Evolutionary conservation across 371 early-diverging fungal genomes (phyloP), one percentile per base, ranked within the genome.

Genomic region (Cokeromyces recurvatus): DNA sequence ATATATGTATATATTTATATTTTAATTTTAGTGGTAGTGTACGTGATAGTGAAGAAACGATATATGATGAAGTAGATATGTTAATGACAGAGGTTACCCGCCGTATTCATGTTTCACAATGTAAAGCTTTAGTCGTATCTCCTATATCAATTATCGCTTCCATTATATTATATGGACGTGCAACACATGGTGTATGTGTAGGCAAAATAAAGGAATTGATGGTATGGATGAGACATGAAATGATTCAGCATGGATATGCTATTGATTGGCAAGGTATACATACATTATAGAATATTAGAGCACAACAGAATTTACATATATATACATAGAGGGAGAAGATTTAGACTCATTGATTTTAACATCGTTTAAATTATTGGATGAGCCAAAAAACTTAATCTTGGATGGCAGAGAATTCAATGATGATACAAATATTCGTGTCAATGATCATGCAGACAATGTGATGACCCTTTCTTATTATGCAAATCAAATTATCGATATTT

Each of bases 371-470:
- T 38, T 75, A 32, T 29, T 75, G 39, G 62, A 75, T 34, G 71
- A 71, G 23, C 32, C 61, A 17, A 66, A 65, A 34, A 75, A 75
- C 38, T 47, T 75, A n/a, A 59, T 75, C 22, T 55, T 75, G 19
- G 75, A 75, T 46, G 65, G 69, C 20, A 71, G 64, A 43, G 64
- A 71, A 9, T 5, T 5, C 20, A 68, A 55, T 32, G 75, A 71
- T 20, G 71, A 75, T 53, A 75, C 71, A 4, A 71, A 71, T 47
- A 53, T 75, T n/a, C 57, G 67, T 6, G 69, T 71, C 16, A 71
- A 68, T 23, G 75, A 75, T 35, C 75, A 75, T 43, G 71, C 75
- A 11, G 75, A 75, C 25, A 75, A 75, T 48, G 63, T 75, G 15
- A 71, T 75, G 75, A 55, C 68, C 0, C 48, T 75, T 14, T 68